A percentile compares a stretch with the other conserved stretches of the same genome.
Evolutionary conservation across 2,329 filamentous ascomycete species (phyloP).

Genomic region (Stachybotrys chlorohalonatus): DNA sequence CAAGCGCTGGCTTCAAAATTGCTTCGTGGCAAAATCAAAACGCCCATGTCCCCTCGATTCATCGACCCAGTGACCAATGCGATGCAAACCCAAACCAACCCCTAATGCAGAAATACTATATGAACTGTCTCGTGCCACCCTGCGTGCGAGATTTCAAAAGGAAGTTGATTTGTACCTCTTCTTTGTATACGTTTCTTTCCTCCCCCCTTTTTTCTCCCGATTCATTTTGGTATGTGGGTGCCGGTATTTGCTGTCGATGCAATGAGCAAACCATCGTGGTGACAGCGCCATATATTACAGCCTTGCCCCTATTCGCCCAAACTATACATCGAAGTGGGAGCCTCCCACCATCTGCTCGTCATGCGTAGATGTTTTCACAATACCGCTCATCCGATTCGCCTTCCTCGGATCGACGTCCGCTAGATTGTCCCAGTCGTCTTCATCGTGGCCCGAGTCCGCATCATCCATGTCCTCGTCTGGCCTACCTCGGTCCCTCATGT

Average conservation of each 20-base stretch:
- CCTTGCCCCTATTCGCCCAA: not conserved
- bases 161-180: not conserved
- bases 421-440: conserved; percentile 51
- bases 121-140: conserved; percentile 10
- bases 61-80: conserved; percentile 8
- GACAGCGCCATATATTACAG: not conserved
- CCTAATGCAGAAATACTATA: conserved; percentile 27
- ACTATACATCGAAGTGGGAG: conserved; percentile 55
- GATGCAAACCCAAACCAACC: conserved; percentile 22
- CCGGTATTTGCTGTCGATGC: not conserved
- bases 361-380: conserved; percentile 45
- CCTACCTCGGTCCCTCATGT: conserved; percentile 50
- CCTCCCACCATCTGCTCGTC: conserved; percentile 57
- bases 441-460: conserved; percentile 29
- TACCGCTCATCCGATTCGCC: conserved; percentile 55
- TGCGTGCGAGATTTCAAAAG: not conserved
- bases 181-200: not conserved
- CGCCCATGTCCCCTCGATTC: conserved; percentile 9
- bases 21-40: conserved; percentile 7
- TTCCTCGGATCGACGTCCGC: conserved; percentile 43
- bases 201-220: too few relatives aligned
- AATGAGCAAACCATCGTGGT: not conserved
- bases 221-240: too few relatives aligned
- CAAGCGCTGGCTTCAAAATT: conserved; percentile 7
- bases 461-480: conserved; percentile 54